Base-by-base conservation (phyloP, 163 green algal genomes). In the Prototheca wickerhamii region DNA sequence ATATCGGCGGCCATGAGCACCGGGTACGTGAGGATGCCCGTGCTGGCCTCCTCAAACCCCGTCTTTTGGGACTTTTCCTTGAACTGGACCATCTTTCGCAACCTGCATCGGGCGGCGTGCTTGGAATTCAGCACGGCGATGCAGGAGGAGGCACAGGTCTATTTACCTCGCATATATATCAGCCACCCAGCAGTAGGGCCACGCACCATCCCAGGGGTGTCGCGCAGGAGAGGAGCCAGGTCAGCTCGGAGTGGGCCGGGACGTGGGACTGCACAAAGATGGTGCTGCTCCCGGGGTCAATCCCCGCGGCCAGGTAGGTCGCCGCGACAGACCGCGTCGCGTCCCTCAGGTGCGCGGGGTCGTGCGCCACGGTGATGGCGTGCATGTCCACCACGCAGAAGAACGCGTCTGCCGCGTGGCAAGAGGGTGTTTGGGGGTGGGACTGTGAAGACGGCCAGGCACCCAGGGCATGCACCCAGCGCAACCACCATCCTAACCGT, bases 1-100 rank as follows among this genome's bases (percentile, higher is more conserved):
- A 99, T 98, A 78, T 99, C 93, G n/a, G 92, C 86, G 6, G 93
- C 93, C 93, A 98, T 98, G 44, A 99, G 84, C n/a, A 96, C 87
- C 4, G 93, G 93, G 76, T 99, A 99, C 17, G 87, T 96, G 54
- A 98, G 82, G 18, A 99, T 85, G 2, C 93, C 93, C 3, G 87
- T 81, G 35, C 84, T 75, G 10, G 98, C 93, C 59, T 92, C 83
- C 69, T 92, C 85, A 15, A 58, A 50, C 29, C 82, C 81, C 67
- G 84, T 75, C 79, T 95, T 97, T 32, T 82, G 67, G 21, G 80
- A 78, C 77, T 99, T 99, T 74, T 98, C 93, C 82, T 98, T 98
- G 82, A 89, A 95, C 69, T 95, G 87, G 51, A 86, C 85, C 82
- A 89, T 89, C 42, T 78, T 75, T 31, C 73, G 68, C 46, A 89